A percentile compares a stretch with the other conserved stretches of the same genome.
phyloP scores from a whole-genome alignment of 148 eudicot species.

The Vaccinium corymbosum region DNA sequence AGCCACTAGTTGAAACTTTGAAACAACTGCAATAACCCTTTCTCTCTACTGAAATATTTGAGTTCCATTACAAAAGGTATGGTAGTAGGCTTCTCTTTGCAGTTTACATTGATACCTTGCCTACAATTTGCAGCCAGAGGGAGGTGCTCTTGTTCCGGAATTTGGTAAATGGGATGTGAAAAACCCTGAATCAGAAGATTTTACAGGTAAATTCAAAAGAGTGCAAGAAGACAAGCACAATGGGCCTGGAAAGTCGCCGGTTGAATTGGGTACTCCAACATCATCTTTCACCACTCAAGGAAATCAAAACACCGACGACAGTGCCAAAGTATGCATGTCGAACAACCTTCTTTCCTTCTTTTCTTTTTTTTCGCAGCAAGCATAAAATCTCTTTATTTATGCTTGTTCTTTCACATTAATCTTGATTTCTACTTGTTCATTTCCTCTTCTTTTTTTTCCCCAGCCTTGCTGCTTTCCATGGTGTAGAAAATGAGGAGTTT shows the following conservation, averaged over 20 bases:
- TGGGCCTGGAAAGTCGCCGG: constrained; percentile 23
- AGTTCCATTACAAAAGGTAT: background rate
- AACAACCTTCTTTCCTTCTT: background rate
- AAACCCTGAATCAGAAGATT: constrained; percentile 42
- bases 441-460: background rate
- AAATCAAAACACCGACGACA: constrained; percentile 4
- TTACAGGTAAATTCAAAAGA: constrained; percentile 40
- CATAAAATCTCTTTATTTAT: background rate
- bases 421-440: background rate
- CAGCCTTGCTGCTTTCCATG: constrained; percentile 40
- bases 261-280: background rate
- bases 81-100: no score
- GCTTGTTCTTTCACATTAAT: background rate
- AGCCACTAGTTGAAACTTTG: no score
- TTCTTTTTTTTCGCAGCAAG: background rate
- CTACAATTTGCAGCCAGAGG: constrained; percentile 34
- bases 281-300: constrained; percentile 6
- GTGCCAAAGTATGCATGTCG: background rate
- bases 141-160: constrained; percentile 45
- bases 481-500: constrained; percentile 21
- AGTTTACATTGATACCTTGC: no score
- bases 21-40: no score
- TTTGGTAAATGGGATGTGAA: constrained; percentile 53
- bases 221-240: constrained; percentile 29
- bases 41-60: no score